A percentile compares a stretch with the other conserved stretches of the same genome.
Conservation (phyloP, 2,329 filamentous ascomycete genomes). For the Clonostachys byssicola region DNA sequence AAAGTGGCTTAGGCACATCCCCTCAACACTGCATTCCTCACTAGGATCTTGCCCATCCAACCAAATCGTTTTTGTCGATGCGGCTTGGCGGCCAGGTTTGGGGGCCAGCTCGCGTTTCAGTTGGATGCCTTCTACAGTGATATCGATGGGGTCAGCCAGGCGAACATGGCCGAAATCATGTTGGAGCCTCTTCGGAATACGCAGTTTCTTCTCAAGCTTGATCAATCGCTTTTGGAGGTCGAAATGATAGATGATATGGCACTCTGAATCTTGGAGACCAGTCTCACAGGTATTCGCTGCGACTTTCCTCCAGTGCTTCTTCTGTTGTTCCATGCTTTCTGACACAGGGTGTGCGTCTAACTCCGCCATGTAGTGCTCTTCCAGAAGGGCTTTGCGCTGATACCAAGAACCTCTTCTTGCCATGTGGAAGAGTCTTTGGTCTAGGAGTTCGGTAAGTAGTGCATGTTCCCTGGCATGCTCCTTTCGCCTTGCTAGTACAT, state of each 20-base stretch:
- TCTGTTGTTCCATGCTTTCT: slow-evolving; percentile 47
- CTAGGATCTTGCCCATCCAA: slow-evolving; percentile 68
- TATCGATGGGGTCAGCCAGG: slow-evolving; percentile 70
- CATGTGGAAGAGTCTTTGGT: slow-evolving; percentile 79
- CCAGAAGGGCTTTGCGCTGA: slow-evolving; percentile 86
- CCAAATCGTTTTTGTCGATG: slow-evolving; percentile 78
- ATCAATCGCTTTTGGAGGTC: slow-evolving; percentile 91
- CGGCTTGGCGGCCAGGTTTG: slow-evolving; percentile 29
- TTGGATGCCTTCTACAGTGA: slow-evolving; percentile 73
- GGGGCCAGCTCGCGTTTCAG: slow-evolving; percentile 56
- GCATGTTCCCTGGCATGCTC: slow-evolving; percentile 73
- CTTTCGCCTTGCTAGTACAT: slow-evolving; percentile 77
- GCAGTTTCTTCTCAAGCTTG: slow-evolving; percentile 83
- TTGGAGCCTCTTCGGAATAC: slow-evolving; percentile 78
- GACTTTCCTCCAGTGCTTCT: slow-evolving; percentile 76
- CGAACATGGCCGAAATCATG: slow-evolving; percentile 90
- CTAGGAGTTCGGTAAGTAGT: slow-evolving; percentile 70
- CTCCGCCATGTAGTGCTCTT: slow-evolving; percentile 89
- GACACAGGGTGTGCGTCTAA: slow-evolving; percentile 38
- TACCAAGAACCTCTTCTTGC: slow-evolving; percentile 89
- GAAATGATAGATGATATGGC: slow-evolving; percentile 90
- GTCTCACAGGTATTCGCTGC: slow-evolving; percentile 79
- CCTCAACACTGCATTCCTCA: slow-evolving; percentile 82
- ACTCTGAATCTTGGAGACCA: slow-evolving; percentile 81
- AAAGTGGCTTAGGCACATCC: slow-evolving; percentile 89